Evolutionary conservation across 345 rosid species (phyloP).

Genomic region (Populus ilicifolia): DNA sequence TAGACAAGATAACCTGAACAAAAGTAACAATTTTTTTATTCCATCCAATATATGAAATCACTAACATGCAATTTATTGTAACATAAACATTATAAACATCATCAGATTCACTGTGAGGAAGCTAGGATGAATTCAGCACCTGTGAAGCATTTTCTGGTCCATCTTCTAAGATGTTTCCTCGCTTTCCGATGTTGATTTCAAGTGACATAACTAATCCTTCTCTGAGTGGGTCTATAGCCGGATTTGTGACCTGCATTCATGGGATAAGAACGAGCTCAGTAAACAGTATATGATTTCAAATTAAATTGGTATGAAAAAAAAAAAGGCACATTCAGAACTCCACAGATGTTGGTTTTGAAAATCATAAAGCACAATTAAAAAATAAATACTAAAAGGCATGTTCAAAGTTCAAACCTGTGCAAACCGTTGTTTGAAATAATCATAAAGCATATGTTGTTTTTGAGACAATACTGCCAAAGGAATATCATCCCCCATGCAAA

Average conservation of each 20-base stretch:
- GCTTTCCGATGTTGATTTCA: constrained; percentile 88
- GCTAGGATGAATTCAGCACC: constrained; percentile 41
- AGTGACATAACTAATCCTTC: constrained; percentile 99
- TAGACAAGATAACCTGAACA: constrained; percentile 67
- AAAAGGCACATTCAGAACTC: not conserved
- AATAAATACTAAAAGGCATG: constrained; percentile 4
- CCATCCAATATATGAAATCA: constrained; percentile 7
- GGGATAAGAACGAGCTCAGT: constrained; percentile 6
- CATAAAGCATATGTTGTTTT: constrained; percentile 86
- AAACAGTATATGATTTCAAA: not conserved
- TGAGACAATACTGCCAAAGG: constrained; percentile 86
- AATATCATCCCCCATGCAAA: constrained; percentile 96
- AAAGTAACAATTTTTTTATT: constrained; percentile 9
- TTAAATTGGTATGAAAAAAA: not conserved
- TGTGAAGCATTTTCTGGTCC: constrained; percentile 96
- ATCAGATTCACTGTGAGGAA: constrained; percentile 4
- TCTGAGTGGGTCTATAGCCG: constrained; percentile 96
- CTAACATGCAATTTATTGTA: not conserved
- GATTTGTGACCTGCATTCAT: constrained; percentile 80
- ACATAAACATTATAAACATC: constrained; percentile 2
- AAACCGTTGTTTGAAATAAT: constrained; percentile 98
- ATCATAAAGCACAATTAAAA: not conserved
- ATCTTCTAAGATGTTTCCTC: constrained; percentile 83
- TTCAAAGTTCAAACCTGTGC: constrained; percentile 69
- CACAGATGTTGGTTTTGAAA: not conserved